Percentiles rank a stretch among this genome's conserved stretches.
Conservation (phyloP, 2,329 filamentous ascomycete genomes). For the Fusarium buharicum region DNA sequence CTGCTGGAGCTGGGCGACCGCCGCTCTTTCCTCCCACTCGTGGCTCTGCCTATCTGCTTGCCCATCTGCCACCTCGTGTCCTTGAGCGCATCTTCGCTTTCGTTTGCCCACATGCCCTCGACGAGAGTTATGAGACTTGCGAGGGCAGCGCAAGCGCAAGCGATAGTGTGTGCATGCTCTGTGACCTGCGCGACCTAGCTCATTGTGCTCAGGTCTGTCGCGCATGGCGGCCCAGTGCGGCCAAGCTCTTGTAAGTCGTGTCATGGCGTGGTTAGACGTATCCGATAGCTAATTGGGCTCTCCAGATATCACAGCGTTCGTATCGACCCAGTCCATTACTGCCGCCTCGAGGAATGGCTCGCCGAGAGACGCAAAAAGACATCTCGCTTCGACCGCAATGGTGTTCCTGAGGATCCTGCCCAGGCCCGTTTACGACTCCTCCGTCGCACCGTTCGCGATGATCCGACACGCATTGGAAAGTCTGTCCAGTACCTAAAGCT, state of each 20-base stretch:
- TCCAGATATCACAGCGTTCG: constrained; percentile 86
- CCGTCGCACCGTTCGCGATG: constrained; percentile 82
- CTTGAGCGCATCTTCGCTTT: constrained; percentile 81
- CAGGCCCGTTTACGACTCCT: constrained; percentile 80
- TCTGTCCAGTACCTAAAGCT: constrained; percentile 84
- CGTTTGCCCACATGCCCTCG: constrained; percentile 83
- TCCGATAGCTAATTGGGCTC: constrained; percentile 22
- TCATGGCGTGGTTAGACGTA: constrained; percentile 3
- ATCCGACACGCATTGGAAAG: constrained; percentile 73
- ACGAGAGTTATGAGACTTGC: constrained; percentile 82
- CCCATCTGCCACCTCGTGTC: constrained; percentile 72
- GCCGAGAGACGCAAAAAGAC: constrained; percentile 81
- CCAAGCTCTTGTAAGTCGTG: constrained; percentile 68
- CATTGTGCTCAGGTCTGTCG: constrained; percentile 80
- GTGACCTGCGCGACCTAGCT: constrained; percentile 88
- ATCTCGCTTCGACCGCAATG: constrained; percentile 79
- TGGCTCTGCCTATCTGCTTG: constrained; percentile 57
- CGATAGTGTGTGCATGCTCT: constrained; percentile 89
- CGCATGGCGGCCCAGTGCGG: constrained; percentile 70
- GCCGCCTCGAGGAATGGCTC: constrained; percentile 83
- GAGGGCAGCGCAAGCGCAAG: constrained; percentile 75
- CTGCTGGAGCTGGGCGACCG: constrained; percentile 40
- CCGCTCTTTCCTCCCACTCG: constrained; percentile 52
- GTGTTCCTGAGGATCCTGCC: constrained; percentile 82
- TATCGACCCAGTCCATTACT: constrained; percentile 95